Evolutionary conservation across 495 filamentous ascomycete species (phyloP), one percentile per base, ranked within the genome.

Genomic region (Sabuloglossum arenarium): DNA sequence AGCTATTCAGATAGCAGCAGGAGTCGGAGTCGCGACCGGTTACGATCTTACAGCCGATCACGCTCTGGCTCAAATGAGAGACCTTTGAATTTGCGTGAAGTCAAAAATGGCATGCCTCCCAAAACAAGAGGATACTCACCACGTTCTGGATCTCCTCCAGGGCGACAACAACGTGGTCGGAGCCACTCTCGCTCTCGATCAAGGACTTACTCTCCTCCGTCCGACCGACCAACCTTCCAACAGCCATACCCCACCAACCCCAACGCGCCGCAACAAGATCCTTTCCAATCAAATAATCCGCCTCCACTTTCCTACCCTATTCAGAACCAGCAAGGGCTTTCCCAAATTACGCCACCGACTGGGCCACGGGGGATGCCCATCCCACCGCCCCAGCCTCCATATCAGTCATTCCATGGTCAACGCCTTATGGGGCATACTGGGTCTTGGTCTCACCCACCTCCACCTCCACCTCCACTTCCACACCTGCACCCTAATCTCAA

Each of bases 131-230:
- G 21, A 19, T 23, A 27, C 10, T 23, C 32, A 30, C 27, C 55
- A 19, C 42, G 42, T 32, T 47, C 55, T 25, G 30, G 12, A 23
- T 56, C 55, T 11, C 37, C 34, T 0, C 24, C 29, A 30, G 8
- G 25, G 25, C 19, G 47, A 23, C 24, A 51, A 1, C 51, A 46
- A 23, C 49, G 45, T 11, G 21, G 45, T 31, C 10, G 21, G 12
- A 58, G 56, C 55, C 25, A 24, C 21, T 58, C 56, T 23, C 56
- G 49, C 56, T 68, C 67, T 0, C 66, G 66, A 12, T 74, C 75
- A 27, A 68, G 64, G 45, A 76, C 79, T 34, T 76, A 73, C 58
- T 74, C 73, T 12, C 71, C 71, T 10, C 67, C 56, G 51, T 63
- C 60, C 55, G 68, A 61, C 24, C 14, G 24, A 6, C 16, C 47